Evolutionary conservation across 1,284 basidiomycete genomes (phyloP).

Genomic region (Moniliella sp.): DNA sequence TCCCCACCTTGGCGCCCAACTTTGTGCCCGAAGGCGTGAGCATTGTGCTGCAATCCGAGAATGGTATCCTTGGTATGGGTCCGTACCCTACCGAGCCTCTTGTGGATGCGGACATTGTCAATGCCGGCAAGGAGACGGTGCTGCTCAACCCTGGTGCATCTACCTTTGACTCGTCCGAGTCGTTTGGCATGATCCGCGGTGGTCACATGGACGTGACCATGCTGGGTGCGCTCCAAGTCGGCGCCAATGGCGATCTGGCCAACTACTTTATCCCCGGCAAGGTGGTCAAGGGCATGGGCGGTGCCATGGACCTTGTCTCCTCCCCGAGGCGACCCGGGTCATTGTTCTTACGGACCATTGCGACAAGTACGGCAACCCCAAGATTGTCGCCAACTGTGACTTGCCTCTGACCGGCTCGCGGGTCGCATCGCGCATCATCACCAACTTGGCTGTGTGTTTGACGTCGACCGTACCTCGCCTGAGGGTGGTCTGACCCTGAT

Average conservation of each 20-base stretch:
- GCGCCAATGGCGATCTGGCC: constrained; percentile 1
- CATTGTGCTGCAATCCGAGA: constrained; percentile 24
- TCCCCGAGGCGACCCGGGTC: constrained; percentile 1
- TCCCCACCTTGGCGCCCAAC: constrained; percentile 25
- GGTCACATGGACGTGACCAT: constrained; percentile 4
- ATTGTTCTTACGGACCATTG: constrained; percentile 3
- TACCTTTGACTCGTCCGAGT: constrained; percentile 3
- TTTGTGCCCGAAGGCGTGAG: constrained; percentile 20
- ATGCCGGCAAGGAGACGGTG: constrained; percentile 34
- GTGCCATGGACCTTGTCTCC: constrained; percentile 4
- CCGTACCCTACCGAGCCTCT: constrained; percentile 17
- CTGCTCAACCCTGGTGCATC: constrained; percentile 4
- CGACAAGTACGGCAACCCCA: constrained; percentile 2
- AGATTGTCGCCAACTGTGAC: constrained; percentile 1
- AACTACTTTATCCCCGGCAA: constrained; percentile 3
- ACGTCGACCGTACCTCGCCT: constrained; percentile 2
- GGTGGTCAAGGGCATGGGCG: constrained; percentile 4
- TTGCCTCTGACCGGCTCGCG: constrained; percentile 4
- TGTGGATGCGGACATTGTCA: constrained; percentile 81
- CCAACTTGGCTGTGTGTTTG: constrained; percentile 4
- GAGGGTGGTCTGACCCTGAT: constrained; percentile 2
- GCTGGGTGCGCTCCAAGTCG: constrained; percentile 3
- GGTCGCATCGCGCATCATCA: constrained; percentile 3
- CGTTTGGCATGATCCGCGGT: constrained; percentile 4
- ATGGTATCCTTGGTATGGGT: constrained; percentile 29